These are phyloP conservation scores for Globisporangium irregulare DNA, from an alignment of 352 stramenopile species.

Conservation along the genomic window DNA sequence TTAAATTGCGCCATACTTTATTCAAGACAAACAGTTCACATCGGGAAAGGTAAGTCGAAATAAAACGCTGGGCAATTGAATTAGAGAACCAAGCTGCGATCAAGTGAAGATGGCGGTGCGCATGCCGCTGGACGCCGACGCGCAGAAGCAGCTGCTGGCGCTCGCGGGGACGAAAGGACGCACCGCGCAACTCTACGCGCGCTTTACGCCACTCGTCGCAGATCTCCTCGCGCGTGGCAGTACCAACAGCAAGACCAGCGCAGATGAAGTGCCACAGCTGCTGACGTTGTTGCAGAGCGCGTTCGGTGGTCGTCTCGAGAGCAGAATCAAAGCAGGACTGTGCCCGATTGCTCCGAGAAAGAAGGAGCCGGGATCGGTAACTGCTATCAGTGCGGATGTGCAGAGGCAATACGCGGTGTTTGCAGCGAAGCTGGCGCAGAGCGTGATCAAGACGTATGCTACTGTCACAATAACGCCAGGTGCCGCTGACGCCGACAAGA, in stretches of 20 bases:
- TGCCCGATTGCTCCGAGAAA: background rate
- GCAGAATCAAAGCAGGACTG: conserved; percentile 11
- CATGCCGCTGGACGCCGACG: conserved; percentile 12
- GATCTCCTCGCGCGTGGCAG: background rate
- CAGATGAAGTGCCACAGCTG: background rate
- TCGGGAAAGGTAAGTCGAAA: too few species aligned
- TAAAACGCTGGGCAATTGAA: background rate
- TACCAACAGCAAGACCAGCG: background rate
- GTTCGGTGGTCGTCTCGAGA: conserved; percentile 14
- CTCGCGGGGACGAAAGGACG: conserved; percentile 21
- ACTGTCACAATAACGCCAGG: conserved; percentile 2
- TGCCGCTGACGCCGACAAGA: conserved; percentile 14
- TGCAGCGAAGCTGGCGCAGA: conserved; percentile 57
- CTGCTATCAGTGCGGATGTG: background rate
- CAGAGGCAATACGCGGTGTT: conserved; percentile 39
- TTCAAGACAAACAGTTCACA: background rate
- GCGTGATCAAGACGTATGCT: conserved; percentile 58
- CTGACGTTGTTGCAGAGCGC: conserved; percentile 9
- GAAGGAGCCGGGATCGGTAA: background rate
- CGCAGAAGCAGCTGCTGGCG: conserved; percentile 28
- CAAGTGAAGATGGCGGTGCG: conserved; percentile 1
- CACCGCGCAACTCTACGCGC: conserved; percentile 13
- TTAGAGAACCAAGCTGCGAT: background rate
- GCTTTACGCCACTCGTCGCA: conserved; percentile 14
- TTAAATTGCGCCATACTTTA: background rate